phyloP scores from a whole-genome alignment of 257 asterid genomes.

The Plectranthus barbatus region DNA sequence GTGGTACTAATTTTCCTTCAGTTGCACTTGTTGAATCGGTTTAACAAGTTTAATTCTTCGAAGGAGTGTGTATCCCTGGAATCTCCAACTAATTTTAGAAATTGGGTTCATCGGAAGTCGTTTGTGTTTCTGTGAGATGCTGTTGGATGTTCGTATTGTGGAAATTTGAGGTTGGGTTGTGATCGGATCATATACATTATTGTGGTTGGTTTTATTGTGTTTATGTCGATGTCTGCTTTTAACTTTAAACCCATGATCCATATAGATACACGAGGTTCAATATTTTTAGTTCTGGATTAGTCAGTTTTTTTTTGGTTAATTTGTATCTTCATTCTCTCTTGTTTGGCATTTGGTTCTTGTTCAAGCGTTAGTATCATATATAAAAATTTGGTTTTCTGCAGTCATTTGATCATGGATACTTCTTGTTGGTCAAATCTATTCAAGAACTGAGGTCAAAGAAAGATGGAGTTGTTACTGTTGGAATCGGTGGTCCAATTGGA shows the following conservation, averaged over 20 bases:
- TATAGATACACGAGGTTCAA: neutral
- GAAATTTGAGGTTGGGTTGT: constrained; percentile 6
- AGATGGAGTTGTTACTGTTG: constrained; percentile 79
- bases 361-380: neutral
- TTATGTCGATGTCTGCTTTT: neutral
- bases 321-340: neutral
- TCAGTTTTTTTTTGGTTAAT: neutral
- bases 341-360: neutral
- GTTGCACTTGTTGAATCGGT: constrained; percentile 1
- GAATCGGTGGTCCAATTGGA: constrained; percentile 98
- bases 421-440: constrained; percentile 87
- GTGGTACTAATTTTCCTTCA: constrained; percentile 40
- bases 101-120: constrained; percentile 6
- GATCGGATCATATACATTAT: neutral
- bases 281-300: neutral
- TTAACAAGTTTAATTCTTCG: neutral
- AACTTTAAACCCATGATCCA: neutral
- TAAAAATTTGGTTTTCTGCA: constrained; percentile 33
- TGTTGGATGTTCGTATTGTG: neutral
- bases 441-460: constrained; percentile 96
- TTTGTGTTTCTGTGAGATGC: neutral
- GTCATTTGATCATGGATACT: constrained; percentile 98
- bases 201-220: neutral
- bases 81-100: neutral
- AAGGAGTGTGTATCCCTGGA: neutral